Conservation (phyloP, 108 stramenopile species). For the Fistulifera solaris region DNA sequence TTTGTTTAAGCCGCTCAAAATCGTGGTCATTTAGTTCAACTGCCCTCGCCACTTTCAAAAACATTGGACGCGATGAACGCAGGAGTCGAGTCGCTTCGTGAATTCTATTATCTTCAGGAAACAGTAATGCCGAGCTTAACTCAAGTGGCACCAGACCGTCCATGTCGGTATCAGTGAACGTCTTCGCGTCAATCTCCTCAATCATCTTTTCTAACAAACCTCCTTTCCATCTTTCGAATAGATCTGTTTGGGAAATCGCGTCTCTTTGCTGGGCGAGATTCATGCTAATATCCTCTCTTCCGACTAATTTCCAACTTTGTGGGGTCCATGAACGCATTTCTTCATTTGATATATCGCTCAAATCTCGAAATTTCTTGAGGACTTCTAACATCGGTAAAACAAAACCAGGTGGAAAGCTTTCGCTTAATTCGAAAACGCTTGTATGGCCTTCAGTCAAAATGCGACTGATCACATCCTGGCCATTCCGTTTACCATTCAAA, state of each 20-base stretch:
- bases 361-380: conserved; percentile 26
- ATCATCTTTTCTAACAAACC: not conserved
- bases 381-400: conserved; percentile 61
- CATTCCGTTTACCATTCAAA: conserved; percentile 3
- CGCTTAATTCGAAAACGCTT: conserved; percentile 28
- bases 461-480: conserved; percentile 27
- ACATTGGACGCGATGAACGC: conserved; percentile 78
- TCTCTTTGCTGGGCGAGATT: conserved; percentile 9
- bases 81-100: conserved; percentile 83
- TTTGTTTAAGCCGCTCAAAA: conserved; percentile 79
- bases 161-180: conserved; percentile 39
- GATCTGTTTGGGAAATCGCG: conserved; percentile 1
- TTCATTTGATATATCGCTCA: not conserved
- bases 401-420: conserved; percentile 52
- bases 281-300: conserved; percentile 62
- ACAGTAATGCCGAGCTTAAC: conserved; percentile 72
- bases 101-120: conserved; percentile 83
- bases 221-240: not conserved
- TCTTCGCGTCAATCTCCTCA: not conserved
- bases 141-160: conserved; percentile 78
- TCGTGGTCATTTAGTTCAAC: conserved; percentile 88
- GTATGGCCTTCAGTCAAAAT: conserved; percentile 62
- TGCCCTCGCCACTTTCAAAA: conserved; percentile 66
- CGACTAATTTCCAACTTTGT: conserved; percentile 62
- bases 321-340: conserved; percentile 29